Conservation (phyloP, 768 basidiomycete species). For the Collybiopsis confluens region DNA sequence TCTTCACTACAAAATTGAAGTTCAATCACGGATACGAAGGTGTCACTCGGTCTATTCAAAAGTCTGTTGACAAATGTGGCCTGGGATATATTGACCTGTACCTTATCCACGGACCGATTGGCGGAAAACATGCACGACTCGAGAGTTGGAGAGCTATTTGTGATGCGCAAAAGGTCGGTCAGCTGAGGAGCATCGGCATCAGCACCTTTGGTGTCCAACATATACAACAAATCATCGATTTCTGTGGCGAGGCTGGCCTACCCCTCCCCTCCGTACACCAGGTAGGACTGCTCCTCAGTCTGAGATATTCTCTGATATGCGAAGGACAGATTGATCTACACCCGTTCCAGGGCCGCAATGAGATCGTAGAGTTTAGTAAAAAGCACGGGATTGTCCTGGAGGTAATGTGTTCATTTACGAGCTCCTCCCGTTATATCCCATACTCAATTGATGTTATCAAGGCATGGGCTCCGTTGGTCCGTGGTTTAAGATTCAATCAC, state of each 20-base stretch:
- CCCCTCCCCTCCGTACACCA: constrained; percentile 61
- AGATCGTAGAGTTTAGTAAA: constrained; percentile 57
- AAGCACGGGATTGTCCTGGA: constrained; percentile 57
- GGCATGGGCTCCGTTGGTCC: constrained; percentile 74
- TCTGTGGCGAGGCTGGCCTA: constrained; percentile 27
- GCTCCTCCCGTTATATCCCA: background rate
- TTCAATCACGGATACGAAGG: constrained; percentile 49
- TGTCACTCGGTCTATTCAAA: constrained; percentile 44
- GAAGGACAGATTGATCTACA: constrained; percentile 46
- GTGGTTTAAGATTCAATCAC: constrained; percentile 62
- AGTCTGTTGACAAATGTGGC: constrained; percentile 47
- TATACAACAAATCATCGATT: constrained; percentile 44
- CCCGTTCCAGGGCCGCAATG: constrained; percentile 65
- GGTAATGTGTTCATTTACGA: constrained; percentile 31
- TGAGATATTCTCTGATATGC: constrained; percentile 3
- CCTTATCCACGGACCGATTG: constrained; percentile 65
- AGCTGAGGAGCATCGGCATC: constrained; percentile 60
- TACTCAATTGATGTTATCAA: constrained; percentile 18
- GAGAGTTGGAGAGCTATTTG: constrained; percentile 66
- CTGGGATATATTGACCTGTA: constrained; percentile 70
- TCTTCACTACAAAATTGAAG: constrained; percentile 70
- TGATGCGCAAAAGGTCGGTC: constrained; percentile 58
- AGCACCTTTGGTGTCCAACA: constrained; percentile 59
- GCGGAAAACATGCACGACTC: constrained; percentile 49
- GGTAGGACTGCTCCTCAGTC: constrained; percentile 23